A percentile compares a stretch with the other conserved stretches of the same genome.
phyloP scores from a whole-genome alignment of 2,329 filamentous ascomycete species.

The Aspergillus clavatus region DNA sequence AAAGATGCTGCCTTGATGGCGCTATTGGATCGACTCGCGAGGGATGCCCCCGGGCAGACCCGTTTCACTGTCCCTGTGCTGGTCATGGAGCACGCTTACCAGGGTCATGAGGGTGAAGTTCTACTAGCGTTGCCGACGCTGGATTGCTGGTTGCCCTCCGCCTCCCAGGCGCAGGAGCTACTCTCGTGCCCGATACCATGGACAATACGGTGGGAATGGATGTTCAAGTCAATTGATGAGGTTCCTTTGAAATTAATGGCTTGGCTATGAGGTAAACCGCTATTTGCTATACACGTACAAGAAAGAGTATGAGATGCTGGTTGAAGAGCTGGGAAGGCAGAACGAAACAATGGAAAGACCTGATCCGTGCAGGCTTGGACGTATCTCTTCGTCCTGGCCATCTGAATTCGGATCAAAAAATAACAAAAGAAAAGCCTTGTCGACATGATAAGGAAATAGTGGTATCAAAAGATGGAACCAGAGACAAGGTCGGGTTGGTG shows the following conservation, averaged over 20 bases:
- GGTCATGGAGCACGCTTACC: conserved; percentile 7
- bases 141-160: conserved; percentile 14
- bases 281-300: conserved; percentile 24
- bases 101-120: conserved; percentile 6
- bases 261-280: conserved; percentile 18
- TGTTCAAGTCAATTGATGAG: conserved; percentile 37
- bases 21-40: conserved; percentile 18
- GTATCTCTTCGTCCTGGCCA: too few relatives aligned
- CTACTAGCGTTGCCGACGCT: conserved; percentile 29
- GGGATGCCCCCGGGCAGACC: conserved; percentile 30
- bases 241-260: conserved; percentile 30
- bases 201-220: conserved; percentile 36
- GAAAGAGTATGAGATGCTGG: conserved; percentile 12
- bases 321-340: background rate
- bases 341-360: background rate
- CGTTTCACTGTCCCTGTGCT: conserved; percentile 43
- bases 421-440: background rate
- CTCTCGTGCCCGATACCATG: conserved; percentile 9
- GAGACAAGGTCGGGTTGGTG: background rate
- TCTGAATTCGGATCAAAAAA: too few relatives aligned
- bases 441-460: conserved; percentile 5
- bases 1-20: background rate
- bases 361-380: background rate
- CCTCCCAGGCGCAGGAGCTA: conserved; percentile 3
- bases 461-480: background rate